Evolutionary conservation across 805 yeast species (phyloP).

Genomic region (Metschnikowia picachoensis): DNA sequence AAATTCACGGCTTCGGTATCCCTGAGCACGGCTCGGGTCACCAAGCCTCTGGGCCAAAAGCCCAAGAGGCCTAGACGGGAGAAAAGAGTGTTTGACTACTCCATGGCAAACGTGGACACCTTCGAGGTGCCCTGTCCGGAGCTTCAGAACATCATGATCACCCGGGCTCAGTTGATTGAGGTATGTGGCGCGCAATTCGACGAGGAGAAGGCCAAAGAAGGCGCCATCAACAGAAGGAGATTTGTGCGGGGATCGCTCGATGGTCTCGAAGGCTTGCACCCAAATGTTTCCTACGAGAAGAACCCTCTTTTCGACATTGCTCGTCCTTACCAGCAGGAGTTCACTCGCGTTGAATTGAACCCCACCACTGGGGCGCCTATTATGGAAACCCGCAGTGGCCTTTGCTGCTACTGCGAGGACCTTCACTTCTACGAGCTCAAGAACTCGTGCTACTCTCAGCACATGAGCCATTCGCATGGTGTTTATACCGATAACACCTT

Average conservation of each 20-base stretch:
- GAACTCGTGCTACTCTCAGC: conserved; percentile 33
- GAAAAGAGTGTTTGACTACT: conserved; percentile 9
- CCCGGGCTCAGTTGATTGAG: neutral
- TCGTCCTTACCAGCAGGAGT: conserved; percentile 19
- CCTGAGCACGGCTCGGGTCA: neutral
- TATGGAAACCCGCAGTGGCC: conserved; percentile 27
- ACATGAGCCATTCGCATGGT: conserved; percentile 33
- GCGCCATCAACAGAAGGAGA: conserved; percentile 8
- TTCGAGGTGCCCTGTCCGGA: neutral
- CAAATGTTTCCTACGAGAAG: conserved; percentile 9
- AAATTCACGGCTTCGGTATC: too few species aligned
- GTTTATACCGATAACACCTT: conserved; percentile 26
- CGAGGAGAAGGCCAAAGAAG: conserved; percentile 4
- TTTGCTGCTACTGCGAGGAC: conserved; percentile 35
- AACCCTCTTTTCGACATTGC: conserved; percentile 8
- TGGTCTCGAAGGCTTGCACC: neutral
- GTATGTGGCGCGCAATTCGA: conserved; percentile 2
- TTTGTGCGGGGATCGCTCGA: conserved; percentile 9
- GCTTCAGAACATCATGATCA: conserved; percentile 7
- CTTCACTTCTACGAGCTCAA: conserved; percentile 28
- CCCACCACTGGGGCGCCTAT: conserved; percentile 2
- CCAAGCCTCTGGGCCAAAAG: neutral
- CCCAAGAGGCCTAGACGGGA: neutral
- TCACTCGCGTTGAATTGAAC: conserved; percentile 15
- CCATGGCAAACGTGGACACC: neutral